Evolutionary conservation across 2,329 filamentous ascomycete species (phyloP), one percentile per base, ranked within the genome.

Genomic region (Dryadomyces sulphureus): DNA sequence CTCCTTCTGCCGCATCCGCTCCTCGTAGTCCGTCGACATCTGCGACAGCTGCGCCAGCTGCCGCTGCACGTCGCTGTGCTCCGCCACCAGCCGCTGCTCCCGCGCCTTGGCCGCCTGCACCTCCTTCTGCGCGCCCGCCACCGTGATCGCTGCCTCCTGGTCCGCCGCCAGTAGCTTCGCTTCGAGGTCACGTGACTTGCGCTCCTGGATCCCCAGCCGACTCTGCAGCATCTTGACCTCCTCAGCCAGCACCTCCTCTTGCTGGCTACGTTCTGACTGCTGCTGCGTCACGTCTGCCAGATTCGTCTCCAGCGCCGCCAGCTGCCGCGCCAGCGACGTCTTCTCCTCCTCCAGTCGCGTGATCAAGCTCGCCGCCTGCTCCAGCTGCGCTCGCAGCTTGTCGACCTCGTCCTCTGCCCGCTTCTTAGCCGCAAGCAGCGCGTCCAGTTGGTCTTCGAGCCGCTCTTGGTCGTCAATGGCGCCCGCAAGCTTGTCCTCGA

Each of bases 401-500:
- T 92, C 83, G 5, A 90, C 79, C 52, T 95, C 84, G 20, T 87
- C 79, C 58, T 95, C 90, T 0, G 85, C 84, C 45, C 79, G 81
- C 63, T 89, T 94, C 64, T 94, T 95, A 9, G 88, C 87, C 42
- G 82, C 79, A 53, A 98, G 77, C 4, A 98, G 70, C 48, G 82
- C 81, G 59, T 98, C 92, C 2, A 98, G 71, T 59, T 98, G 88
- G 52, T 94, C 88, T 62, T 98, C 92, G 1, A 98, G 73, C 45
- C 81, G 81, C 59, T 96, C 90, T 60, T 96, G 90, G 55, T 99
- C 93, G 20, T 94, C 84, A 49, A 96, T 78, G 25, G 90, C 90
- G 35, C 85, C 90, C 34, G 87, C 77, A 24, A 99, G 74, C 65
- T 96, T 95, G 57, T 98, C 93, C 45, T 82, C 85, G 4, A 99